phyloP scores from a whole-genome alignment of 306 rosid genomes.

The Castanea mollissima region DNA sequence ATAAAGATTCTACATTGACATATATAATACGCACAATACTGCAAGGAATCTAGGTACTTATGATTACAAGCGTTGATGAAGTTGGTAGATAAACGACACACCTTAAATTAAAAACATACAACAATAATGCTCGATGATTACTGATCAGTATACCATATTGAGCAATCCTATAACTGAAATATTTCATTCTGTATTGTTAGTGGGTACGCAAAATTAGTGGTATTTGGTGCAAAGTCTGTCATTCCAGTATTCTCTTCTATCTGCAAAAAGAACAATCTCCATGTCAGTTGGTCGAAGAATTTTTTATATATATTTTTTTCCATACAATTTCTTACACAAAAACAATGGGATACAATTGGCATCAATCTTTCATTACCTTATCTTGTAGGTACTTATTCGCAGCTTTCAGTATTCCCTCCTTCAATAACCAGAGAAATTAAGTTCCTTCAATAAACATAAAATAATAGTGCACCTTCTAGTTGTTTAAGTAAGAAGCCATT shows the following conservation, averaged over 20 bases:
- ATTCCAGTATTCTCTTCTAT: slow-evolving; percentile 46
- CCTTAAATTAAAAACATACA: not conserved
- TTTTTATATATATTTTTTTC: not conserved
- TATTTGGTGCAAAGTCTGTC: slow-evolving; percentile 40
- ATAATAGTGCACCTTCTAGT: too few relatives aligned
- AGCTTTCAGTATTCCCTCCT: slow-evolving; percentile 62
- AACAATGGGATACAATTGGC: not conserved
- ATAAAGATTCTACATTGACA: not conserved
- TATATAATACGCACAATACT: not conserved
- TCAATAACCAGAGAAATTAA: not conserved
- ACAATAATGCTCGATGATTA: not conserved
- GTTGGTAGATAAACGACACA: slow-evolving; percentile 6
- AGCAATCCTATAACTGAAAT: slow-evolving; percentile 47
- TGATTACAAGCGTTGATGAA: not conserved
- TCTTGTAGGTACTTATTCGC: slow-evolving; percentile 58
- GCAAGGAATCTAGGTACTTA: not conserved
- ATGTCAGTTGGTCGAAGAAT: not conserved
- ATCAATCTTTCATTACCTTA: slow-evolving; percentile 34
- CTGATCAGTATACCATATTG: not conserved
- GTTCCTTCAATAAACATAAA: too few relatives aligned
- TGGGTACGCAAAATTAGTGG: slow-evolving; percentile 41
- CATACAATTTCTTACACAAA: not conserved
- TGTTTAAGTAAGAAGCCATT: too few relatives aligned
- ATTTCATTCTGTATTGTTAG: slow-evolving; percentile 51
- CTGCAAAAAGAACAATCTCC: slow-evolving; percentile 32